These are phyloP conservation scores for Populus deltoides DNA, from an alignment of 345 rosid species.

Conservation along the genomic window DNA sequence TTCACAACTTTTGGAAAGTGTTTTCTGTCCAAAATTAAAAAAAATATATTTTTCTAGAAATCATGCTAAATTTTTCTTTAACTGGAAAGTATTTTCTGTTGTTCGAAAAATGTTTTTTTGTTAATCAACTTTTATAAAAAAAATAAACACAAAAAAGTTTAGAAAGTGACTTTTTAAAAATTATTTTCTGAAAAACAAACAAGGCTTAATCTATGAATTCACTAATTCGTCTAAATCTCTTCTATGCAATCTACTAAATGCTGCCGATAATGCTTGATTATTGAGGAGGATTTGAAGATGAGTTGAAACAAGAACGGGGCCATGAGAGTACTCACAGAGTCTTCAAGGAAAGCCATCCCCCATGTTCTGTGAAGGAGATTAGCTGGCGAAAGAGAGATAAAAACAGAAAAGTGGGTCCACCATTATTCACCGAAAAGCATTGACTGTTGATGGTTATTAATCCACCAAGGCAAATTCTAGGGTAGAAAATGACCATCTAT, in stretches of 20 bases:
- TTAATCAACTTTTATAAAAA: no score
- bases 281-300: not conserved
- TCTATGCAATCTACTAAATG: not conserved
- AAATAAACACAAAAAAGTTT: no score
- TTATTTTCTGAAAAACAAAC: no score
- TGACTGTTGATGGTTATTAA: not conserved
- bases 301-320: not conserved
- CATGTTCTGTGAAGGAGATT: slow-evolving; percentile 24
- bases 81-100: no score
- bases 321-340: not conserved
- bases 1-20: no score
- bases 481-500: slow-evolving; percentile 3
- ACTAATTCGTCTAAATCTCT: not conserved
- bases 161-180: no score
- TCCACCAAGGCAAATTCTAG: not conserved
- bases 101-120: no score
- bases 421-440: slow-evolving; percentile 14
- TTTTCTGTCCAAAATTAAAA: no score
- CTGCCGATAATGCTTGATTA: not conserved
- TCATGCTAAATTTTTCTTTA: no score
- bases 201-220: no score
- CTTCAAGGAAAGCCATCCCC: not conserved
- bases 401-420: slow-evolving; percentile 17
- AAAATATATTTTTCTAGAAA: no score
- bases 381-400: not conserved